Conservation (phyloP, 495 filamentous ascomycete genomes). For the Arthonia radiata region DNA sequence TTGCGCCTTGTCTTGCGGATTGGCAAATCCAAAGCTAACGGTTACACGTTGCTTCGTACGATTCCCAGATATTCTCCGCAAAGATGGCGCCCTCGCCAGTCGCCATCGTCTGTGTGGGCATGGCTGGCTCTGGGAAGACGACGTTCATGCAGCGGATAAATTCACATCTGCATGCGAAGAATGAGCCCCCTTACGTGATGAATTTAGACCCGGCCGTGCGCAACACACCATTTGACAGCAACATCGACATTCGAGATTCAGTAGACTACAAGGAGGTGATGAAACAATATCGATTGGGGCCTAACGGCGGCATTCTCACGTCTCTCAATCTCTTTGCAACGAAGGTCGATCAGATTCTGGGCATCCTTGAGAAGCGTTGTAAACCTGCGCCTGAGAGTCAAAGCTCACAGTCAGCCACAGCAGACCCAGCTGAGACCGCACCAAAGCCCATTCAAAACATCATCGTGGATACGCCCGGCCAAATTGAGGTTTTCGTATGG, state of each 20-base stretch:
- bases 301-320: constrained; percentile 94
- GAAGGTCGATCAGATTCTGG: constrained; percentile 85
- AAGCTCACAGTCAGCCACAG: constrained; percentile 17
- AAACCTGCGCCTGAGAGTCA: too few species aligned
- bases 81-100: too few species aligned
- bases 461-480: constrained; percentile 82
- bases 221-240: constrained; percentile 87
- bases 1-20: too few species aligned
- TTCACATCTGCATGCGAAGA: constrained; percentile 56
- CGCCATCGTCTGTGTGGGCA: constrained; percentile 84
- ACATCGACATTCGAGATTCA: constrained; percentile 96
- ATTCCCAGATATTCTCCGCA: too few species aligned
- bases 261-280: constrained; percentile 99
- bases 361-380: constrained; percentile 60
- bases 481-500: constrained; percentile 98
- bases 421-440: constrained; percentile 23
- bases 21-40: too few species aligned
- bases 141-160: constrained; percentile 98
- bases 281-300: constrained; percentile 93
- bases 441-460: constrained; percentile 55
- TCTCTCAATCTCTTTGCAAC: constrained; percentile 90
- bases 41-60: too few species aligned
- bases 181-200: constrained; percentile 65
- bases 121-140: constrained; percentile 95
- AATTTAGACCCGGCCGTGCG: constrained; percentile 93